Evolutionary conservation across 306 rosid species (phyloP), one percentile per base, ranked within the genome.

Genomic region (Vicia faba): DNA sequence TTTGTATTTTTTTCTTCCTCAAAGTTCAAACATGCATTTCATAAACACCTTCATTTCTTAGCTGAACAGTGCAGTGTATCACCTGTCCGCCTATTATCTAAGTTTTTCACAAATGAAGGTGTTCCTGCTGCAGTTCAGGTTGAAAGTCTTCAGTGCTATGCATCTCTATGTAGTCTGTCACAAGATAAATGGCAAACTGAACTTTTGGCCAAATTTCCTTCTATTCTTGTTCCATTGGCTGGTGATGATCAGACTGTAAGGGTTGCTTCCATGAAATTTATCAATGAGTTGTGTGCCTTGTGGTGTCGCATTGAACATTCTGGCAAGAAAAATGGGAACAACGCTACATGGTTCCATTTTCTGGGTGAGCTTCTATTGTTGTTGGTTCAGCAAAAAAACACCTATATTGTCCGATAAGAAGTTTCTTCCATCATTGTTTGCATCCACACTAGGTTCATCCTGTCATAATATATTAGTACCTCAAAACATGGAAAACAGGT

Each of bases 281-380:
- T 86, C 15, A 91, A 81, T 56, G 82, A 80, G 71, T 51, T 92
- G 46, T 68, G 62, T 62, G 77, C 84, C 53, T 71, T 89, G 62
- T 78, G 91, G 86, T 65, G 74, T 78, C 89, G 33, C 56, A 82
- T 84, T 20, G 88, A 84, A 66, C 76, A 74, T 20, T 83, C 82
- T 69, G 88, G 84, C 84, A 85, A 84, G 83, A 92, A 80, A 85
- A 89, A 92, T 71, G 98, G 98, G 69, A 86, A 63, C 75, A 84
- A 77, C 60, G 85, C 84, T 31, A 54, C 74, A 16, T 82, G 91
- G 98, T 81, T 71, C 72, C 78, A 72, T 68, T 88, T 86, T 75
- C 83, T 88, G 50, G 96, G 81, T 43, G 85, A 84, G 57, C 83
- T 92, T 61, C 60, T 92, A 66, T 81, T 60, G 35, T 57, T 82